Conservation (phyloP, 2,329 filamentous ascomycete genomes). For the Lachnellula suecica region DNA sequence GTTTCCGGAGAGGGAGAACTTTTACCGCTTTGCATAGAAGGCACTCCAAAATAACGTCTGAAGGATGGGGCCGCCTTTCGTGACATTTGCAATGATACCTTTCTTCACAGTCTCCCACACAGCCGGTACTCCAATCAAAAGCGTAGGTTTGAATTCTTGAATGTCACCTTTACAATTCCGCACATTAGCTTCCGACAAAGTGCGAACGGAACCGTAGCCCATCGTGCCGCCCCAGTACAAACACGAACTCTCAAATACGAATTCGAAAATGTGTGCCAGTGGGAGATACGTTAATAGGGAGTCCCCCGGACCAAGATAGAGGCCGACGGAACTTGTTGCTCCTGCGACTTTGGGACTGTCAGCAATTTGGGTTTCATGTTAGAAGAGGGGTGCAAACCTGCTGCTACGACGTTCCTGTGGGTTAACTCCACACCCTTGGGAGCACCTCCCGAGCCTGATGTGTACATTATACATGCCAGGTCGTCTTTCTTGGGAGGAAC, state of each 20-base stretch:
- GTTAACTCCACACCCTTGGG: slow-evolving; percentile 86
- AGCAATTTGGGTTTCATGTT: slow-evolving; percentile 6
- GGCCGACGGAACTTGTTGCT: slow-evolving; percentile 71
- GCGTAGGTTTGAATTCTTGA: slow-evolving; percentile 81
- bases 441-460: slow-evolving; percentile 81
- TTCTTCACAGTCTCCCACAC: slow-evolving; percentile 97
- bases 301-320: slow-evolving; percentile 74
- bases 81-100: slow-evolving; percentile 78
- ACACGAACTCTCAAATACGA: slow-evolving; percentile 87
- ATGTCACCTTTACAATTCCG: slow-evolving; percentile 91
- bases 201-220: slow-evolving; percentile 87
- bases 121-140: slow-evolving; percentile 89
- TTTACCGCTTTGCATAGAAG: slow-evolving; percentile 52
- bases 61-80: slow-evolving; percentile 63
- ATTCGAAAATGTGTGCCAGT: slow-evolving; percentile 91
- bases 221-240: slow-evolving; percentile 86
- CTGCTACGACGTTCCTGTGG: slow-evolving; percentile 79
- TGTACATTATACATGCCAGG: slow-evolving; percentile 79
- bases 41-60: slow-evolving; percentile 74
- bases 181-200: slow-evolving; percentile 79
- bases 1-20: slow-evolving; percentile 41
- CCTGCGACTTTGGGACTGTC: slow-evolving; percentile 61
- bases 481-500: slow-evolving; percentile 71
- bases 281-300: slow-evolving; percentile 85
- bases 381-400: slow-evolving; percentile 50